phyloP scores from a whole-genome alignment of 495 filamentous ascomycete genomes.

The Penicillium paxilli region DNA sequence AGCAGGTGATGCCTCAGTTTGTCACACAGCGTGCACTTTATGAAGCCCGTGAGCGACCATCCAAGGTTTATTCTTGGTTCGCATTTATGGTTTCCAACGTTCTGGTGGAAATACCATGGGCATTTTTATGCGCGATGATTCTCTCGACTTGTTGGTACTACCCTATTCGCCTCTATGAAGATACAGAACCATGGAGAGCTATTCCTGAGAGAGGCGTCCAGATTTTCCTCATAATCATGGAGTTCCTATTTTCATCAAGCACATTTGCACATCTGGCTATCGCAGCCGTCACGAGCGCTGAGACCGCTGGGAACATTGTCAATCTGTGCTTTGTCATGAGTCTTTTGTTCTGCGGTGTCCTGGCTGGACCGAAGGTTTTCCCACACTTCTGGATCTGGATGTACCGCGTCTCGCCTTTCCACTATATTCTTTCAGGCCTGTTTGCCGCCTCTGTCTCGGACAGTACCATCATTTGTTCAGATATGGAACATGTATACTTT shows the following conservation, averaged over 20 bases:
- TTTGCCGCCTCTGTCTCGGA: conserved; percentile 54
- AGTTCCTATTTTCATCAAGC: conserved; percentile 49
- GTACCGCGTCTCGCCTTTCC: conserved; percentile 65
- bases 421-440: conserved; percentile 58
- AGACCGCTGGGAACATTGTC: conserved; percentile 51
- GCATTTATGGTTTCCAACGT: conserved; percentile 62
- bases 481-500: conserved; percentile 52
- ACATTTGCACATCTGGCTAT: conserved; percentile 58
- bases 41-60: conserved; percentile 44
- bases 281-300: conserved; percentile 48
- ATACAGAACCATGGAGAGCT: conserved; percentile 37
- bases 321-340: conserved; percentile 52
- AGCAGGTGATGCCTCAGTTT: conserved; percentile 18
- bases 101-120: conserved; percentile 64
- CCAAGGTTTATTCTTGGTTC: conserved; percentile 61
- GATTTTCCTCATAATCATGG: conserved; percentile 48
- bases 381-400: conserved; percentile 73
- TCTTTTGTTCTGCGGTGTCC: conserved; percentile 54
- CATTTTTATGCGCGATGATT: conserved; percentile 55
- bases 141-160: conserved; percentile 62
- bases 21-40: not conserved
- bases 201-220: conserved; percentile 44
- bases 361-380: conserved; percentile 53
- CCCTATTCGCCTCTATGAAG: conserved; percentile 53
- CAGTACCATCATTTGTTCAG: conserved; percentile 50